Base-by-base conservation (phyloP, 768 basidiomycete genomes). In the Trichaptum fuscoviolaceum region DNA sequence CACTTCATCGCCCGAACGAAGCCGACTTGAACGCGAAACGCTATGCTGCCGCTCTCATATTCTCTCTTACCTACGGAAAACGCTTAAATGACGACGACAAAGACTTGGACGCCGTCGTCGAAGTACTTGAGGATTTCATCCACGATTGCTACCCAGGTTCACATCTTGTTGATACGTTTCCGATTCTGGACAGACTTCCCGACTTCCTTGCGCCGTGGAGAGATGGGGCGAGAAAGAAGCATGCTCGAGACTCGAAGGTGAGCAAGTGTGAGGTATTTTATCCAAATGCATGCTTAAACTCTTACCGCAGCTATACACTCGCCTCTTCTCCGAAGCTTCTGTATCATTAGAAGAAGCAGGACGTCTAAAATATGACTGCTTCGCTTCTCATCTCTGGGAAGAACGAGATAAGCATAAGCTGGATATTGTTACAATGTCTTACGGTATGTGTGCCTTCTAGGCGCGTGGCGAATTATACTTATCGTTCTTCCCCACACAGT, bases 91-190 rank as follows among this genome's bases (percentile, higher is more conserved):
- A 70, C 34, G 72, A 75, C 65, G 71, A 69, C 62, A 62, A 68
- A 24, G 75, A 76, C 58, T 69, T 75, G 9, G 59, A 57, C 34
- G 65, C 66, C 3, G 67, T 76, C 23, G 61, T 70, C 9, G 27
- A 35, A 25, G 69, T 76, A 2, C 64, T 76, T 35, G 69, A 70
- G 9, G 70, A 70, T 57, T 75, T 76, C 65, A 66, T 73, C 30
- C 36, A 63, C 9, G 70, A 75, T 60, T 70, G 66, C 36, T 67
- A 70, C 66, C 75, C 75, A 9, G 67, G 67, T 20, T 58, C 63
- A 20, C 69, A 72, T 42, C 58, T 72, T 2, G 42, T 52, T 12
- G 42, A 52, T 52, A 52, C 42, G 15, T 20, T 52, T 52, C 70
- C 70, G 0, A 58, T 70, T 6, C 52, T 71, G 60, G 70, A 70